Evolutionary conservation across 1,284 basidiomycete species (phyloP).

Genomic region (Pascua sp.): DNA sequence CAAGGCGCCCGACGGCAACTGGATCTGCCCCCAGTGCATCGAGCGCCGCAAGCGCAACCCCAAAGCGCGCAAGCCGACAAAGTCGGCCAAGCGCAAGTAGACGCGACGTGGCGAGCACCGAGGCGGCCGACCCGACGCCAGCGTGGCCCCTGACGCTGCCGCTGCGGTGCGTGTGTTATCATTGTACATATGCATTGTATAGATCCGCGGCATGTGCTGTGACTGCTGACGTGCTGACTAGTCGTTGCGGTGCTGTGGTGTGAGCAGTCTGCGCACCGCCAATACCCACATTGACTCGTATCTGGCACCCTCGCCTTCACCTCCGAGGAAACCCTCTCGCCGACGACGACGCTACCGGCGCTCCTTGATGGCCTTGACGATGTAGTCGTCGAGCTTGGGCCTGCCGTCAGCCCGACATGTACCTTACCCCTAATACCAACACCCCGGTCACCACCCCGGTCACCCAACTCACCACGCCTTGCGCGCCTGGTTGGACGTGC

Average conservation of each 20-base stretch:
- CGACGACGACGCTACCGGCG: too few species aligned
- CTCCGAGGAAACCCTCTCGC: too few species aligned
- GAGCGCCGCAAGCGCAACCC: slow-evolving; percentile 36
- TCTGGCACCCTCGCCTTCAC: too few species aligned
- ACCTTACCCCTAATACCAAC: background rate
- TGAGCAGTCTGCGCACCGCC: too few species aligned
- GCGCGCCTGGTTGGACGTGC: background rate
- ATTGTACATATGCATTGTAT: slow-evolving; percentile 2
- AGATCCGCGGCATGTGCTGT: background rate
- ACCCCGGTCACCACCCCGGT: too few species aligned
- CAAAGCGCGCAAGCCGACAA: slow-evolving; percentile 27
- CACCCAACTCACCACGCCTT: background rate
- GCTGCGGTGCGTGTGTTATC: background rate
- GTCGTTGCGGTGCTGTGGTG: background rate
- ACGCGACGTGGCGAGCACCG: slow-evolving; percentile 1
- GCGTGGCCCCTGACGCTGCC: background rate
- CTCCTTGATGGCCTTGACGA: too few species aligned
- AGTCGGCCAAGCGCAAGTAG: slow-evolving; percentile 14
- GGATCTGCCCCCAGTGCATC: slow-evolving; percentile 67
- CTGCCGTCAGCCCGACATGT: too few species aligned
- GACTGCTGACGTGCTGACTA: background rate
- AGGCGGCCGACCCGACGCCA: too few species aligned
- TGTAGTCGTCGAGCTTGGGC: too few species aligned
- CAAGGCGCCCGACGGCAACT: slow-evolving; percentile 67
- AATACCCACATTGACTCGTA: too few species aligned